A percentile compares a stretch with the other conserved stretches of the same genome.
Conservation (phyloP, 345 rosid genomes). For the Syzygium aromaticum region DNA sequence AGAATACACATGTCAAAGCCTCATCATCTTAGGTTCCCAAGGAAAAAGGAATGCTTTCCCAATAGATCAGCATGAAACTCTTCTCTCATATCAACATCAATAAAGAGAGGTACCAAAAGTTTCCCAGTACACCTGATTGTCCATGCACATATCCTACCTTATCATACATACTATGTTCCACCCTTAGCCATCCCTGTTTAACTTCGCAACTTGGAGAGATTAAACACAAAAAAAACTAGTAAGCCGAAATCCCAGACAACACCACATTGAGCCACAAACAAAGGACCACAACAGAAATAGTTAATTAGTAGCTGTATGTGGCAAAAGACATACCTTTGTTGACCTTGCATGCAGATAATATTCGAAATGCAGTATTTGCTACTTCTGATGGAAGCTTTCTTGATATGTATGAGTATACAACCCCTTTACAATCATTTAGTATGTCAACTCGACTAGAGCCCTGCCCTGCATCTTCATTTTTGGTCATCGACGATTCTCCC, state of each 20-base stretch:
- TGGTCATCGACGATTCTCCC: constrained; percentile 34
- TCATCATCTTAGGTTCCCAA: neutral
- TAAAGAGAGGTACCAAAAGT: neutral
- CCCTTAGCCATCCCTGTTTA: neutral
- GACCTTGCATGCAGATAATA: constrained; percentile 80
- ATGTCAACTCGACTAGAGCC: constrained; percentile 41
- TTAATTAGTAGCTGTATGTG: neutral
- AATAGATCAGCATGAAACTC: neutral
- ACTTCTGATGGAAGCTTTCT: constrained; percentile 56
- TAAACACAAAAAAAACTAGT: neutral
- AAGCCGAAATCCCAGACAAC: neutral
- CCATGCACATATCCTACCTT: neutral
- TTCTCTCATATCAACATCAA: neutral
- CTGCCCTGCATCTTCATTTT: constrained; percentile 31
- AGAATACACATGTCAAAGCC: neutral
- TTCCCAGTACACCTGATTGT: neutral
- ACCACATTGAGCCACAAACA: neutral
- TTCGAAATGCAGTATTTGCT: constrained; percentile 69
- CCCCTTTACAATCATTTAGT: constrained; percentile 72
- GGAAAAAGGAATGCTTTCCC: neutral
- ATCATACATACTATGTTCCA: neutral
- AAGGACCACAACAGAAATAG: neutral
- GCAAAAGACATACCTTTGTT: constrained; percentile 52
- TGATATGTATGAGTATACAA: constrained; percentile 74
- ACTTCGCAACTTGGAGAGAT: neutral